A percentile compares a stretch with the other conserved stretches of the same genome.
Conservation (phyloP, 2,329 filamentous ascomycete genomes). For the Rugonectria rugulosa region DNA sequence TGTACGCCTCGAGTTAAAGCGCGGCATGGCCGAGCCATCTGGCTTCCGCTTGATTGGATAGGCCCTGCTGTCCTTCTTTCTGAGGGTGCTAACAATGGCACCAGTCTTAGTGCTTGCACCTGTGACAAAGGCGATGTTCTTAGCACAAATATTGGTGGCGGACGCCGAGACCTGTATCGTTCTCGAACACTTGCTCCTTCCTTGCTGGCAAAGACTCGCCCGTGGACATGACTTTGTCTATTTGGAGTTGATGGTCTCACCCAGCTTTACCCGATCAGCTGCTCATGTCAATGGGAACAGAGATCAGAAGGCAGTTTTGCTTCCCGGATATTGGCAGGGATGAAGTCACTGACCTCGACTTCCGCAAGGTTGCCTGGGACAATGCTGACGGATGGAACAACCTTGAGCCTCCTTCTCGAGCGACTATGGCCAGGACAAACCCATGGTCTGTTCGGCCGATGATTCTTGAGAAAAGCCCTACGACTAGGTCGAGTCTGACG, state of each 20-base stretch:
- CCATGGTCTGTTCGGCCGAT: conserved; percentile 58
- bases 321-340: conserved; percentile 64
- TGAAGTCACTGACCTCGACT: conserved; percentile 64
- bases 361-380: conserved; percentile 66
- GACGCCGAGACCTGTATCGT: conserved; percentile 59
- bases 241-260: conserved; percentile 59
- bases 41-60: conserved; percentile 49
- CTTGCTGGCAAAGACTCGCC: conserved; percentile 69
- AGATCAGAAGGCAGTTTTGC: no score
- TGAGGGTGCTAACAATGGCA: conserved; percentile 61
- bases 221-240: conserved; percentile 71
- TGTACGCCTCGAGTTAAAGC: conserved; percentile 46
- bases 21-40: conserved; percentile 46
- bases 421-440: conserved; percentile 53
- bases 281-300: not conserved
- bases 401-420: conserved; percentile 50
- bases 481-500: conserved; percentile 64
- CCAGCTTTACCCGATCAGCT: not conserved
- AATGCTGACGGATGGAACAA: conserved; percentile 51
- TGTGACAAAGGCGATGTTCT: conserved; percentile 67
- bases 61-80: conserved; percentile 42
- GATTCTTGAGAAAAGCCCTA: conserved; percentile 59
- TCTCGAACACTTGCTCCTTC: conserved; percentile 57
- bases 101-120: conserved; percentile 70
- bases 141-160: conserved; percentile 66